phyloP scores from a whole-genome alignment of 2,329 filamentous ascomycete species.

The Fusarium setosum region DNA sequence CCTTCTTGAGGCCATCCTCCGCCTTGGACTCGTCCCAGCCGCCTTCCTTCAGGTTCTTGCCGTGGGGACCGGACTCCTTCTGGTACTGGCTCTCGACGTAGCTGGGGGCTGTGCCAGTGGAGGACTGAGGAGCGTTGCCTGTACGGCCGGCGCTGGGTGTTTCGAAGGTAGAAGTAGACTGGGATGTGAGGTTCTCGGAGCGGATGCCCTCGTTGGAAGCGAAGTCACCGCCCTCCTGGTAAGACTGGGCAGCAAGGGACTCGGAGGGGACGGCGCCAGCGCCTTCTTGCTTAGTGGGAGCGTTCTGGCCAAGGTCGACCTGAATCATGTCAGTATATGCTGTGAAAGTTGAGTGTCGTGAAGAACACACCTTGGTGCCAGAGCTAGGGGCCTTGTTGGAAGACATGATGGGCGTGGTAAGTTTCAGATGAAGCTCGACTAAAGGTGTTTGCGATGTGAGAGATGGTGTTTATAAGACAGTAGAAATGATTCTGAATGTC shows the following conservation, averaged over 20 bases:
- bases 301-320: slow-evolving; percentile 59
- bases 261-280: slow-evolving; percentile 73
- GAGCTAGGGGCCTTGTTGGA: slow-evolving; percentile 22
- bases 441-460: background rate
- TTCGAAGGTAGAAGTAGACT: slow-evolving; percentile 2
- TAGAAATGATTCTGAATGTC: background rate
- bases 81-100: slow-evolving; percentile 52
- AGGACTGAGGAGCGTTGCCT: slow-evolving; percentile 11
- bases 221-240: slow-evolving; percentile 69
- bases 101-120: slow-evolving; percentile 48
- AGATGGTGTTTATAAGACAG: background rate
- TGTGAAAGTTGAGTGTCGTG: background rate
- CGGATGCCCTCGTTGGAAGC: slow-evolving; percentile 65
- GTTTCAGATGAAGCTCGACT: background rate
- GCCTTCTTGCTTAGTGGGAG: slow-evolving; percentile 67
- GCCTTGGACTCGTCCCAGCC: slow-evolving; percentile 46
- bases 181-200: slow-evolving; percentile 32
- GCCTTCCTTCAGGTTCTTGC: slow-evolving; percentile 56
- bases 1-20: slow-evolving; percentile 52
- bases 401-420: slow-evolving; percentile 29
- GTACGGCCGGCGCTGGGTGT: slow-evolving; percentile 9
- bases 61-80: slow-evolving; percentile 52
- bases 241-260: slow-evolving; percentile 82
- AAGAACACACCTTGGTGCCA: slow-evolving; percentile 39
- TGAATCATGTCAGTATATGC: slow-evolving; percentile 40